A percentile compares a stretch with the other conserved stretches of the same genome.
These are phyloP conservation scores for Rhexocercosporidium sp. DNA, from an alignment of 2,329 filamentous ascomycete species.

Conservation along the genomic window DNA sequence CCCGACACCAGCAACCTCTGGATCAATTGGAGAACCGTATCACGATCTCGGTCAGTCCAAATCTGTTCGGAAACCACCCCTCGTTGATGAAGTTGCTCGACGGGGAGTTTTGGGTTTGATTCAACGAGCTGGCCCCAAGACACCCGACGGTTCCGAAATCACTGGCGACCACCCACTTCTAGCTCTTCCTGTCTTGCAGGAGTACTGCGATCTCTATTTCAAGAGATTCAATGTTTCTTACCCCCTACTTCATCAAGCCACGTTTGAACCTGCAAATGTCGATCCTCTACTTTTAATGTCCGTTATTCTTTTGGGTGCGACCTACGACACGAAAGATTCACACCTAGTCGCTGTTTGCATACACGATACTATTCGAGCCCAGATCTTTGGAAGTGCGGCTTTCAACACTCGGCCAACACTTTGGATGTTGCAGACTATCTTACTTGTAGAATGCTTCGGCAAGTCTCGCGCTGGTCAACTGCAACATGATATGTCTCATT, in stretches of 20 bases:
- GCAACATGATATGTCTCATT: slow-evolving; percentile 66
- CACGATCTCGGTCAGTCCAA: not conserved
- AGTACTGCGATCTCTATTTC: slow-evolving; percentile 64
- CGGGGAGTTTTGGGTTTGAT: slow-evolving; percentile 55
- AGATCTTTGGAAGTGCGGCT: slow-evolving; percentile 61
- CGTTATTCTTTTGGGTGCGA: slow-evolving; percentile 64
- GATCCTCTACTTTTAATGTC: slow-evolving; percentile 60
- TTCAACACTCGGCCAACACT: slow-evolving; percentile 64
- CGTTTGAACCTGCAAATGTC: slow-evolving; percentile 55
- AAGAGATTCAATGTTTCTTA: slow-evolving; percentile 64
- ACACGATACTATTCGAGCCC: slow-evolving; percentile 62
- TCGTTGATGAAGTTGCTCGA: slow-evolving; percentile 49
- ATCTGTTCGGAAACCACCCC: slow-evolving; percentile 19
- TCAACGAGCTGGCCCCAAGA: slow-evolving; percentile 52
- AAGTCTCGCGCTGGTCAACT: slow-evolving; percentile 66
- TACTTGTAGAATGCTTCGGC: slow-evolving; percentile 68
- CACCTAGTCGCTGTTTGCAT: slow-evolving; percentile 66
- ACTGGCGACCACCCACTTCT: slow-evolving; percentile 57
- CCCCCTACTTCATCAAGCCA: slow-evolving; percentile 62
- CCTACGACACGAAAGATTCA: slow-evolving; percentile 62
- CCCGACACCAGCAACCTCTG: slow-evolving; percentile 15
- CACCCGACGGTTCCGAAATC: slow-evolving; percentile 53
- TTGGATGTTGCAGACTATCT: slow-evolving; percentile 65
- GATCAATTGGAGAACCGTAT: slow-evolving; percentile 1
- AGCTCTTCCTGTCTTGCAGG: slow-evolving; percentile 55